Base-by-base conservation (phyloP, 176 grass and related monocot species). In the Ensete glaucum region DNA sequence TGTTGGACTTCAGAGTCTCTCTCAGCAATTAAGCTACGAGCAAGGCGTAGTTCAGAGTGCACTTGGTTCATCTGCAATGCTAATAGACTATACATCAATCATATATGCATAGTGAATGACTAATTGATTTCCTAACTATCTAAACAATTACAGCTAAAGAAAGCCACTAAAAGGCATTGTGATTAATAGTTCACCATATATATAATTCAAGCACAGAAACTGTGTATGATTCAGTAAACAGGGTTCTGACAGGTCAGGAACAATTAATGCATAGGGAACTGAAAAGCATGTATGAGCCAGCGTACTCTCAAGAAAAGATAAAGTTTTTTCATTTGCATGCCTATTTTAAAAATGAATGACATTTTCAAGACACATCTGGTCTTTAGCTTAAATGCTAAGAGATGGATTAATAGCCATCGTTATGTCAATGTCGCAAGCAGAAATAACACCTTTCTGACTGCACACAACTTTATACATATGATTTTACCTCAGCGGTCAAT, bases 51-150 rank as follows among this genome's bases (percentile, higher is more conserved):
- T 76, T 98, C 94, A 0, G 90, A 89, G 55, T 93, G 94, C 67
- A 93, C 86, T 91, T 98, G 94, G 81, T 98, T 84, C 94, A 98
- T 98, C 94, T 98, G 80, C 70, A 77, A 83, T 52, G 64, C 14
- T n/a, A 63, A 72, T 53, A 49, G 20, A 25, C 7, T 25, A 73
- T 53, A 11, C n/a, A 15, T 67, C 43, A 67, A 71, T 64, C 56
- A 64, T 49, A 62, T 64, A 53, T 55, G 52, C 11, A 26, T 2
- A 73, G 12, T 52, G 24, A 73, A 55, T 55, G 11, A 53, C 13
- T 55, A 49, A 1, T 50, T 50, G 34, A 50, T n/a, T 50, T 50
- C 23, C 43, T 69, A 50, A 19, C 9, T 69, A 69, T 3, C 67
- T 50, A 69, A 49, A 50, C 11, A 13, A 65, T 27, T 65, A 43